Evolutionary conservation across 75 land plant genomes (phyloP).

Genomic region (Ceratopteris richardii): DNA sequence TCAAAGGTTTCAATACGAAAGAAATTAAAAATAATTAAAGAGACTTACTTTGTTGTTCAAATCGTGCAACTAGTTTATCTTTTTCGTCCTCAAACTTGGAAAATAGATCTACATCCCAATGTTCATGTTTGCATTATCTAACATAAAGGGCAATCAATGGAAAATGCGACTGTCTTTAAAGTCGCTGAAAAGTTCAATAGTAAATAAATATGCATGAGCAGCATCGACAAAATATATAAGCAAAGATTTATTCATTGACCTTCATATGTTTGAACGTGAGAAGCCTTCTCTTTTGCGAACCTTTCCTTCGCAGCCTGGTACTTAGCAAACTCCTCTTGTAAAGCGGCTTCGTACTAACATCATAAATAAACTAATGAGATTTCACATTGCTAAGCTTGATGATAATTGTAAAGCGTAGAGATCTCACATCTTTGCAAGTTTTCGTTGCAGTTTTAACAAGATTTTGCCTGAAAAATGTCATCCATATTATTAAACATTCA

Average conservation of each 20-base stretch:
- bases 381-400: not conserved
- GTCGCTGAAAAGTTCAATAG: no score
- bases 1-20: not conserved
- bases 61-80: constrained; percentile 38
- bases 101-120: constrained; percentile 7
- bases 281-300: constrained; percentile 52
- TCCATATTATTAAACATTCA: no score
- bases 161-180: no score
- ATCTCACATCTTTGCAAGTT: constrained; percentile 63
- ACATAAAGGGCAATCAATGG: no score
- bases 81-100: constrained; percentile 59
- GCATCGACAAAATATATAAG: no score
- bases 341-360: constrained; percentile 43
- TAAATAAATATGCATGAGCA: no score
- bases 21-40: no score
- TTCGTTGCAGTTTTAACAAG: constrained; percentile 49
- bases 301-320: constrained; percentile 50
- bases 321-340: constrained; percentile 58
- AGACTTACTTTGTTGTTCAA: constrained; percentile 62
- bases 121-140: constrained; percentile 31
- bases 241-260: constrained; percentile 23
- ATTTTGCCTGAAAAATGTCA: constrained; percentile 38
- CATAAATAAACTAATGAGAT: not conserved
- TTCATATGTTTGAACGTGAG: constrained; percentile 46
- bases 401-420: not conserved